phyloP scores from a whole-genome alignment of 192 early-diverging fungal species.

The Paraglomus brasilianum region DNA sequence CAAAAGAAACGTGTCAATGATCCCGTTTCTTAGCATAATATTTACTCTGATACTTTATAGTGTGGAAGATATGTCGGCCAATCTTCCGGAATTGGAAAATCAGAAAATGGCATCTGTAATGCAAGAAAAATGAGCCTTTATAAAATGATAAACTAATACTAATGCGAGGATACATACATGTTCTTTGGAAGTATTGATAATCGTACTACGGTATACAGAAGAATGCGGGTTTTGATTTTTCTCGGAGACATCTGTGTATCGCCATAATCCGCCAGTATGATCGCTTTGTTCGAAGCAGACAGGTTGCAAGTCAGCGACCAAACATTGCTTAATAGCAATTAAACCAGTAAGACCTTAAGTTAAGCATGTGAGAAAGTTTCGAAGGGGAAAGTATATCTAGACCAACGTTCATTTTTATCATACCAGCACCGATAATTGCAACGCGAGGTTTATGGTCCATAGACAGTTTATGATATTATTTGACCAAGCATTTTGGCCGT shows the following conservation, averaged over 20 bases:
- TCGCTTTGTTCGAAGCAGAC: constrained; percentile 57
- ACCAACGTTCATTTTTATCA: neutral
- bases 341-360: constrained; percentile 49
- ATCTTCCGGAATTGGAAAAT: constrained; percentile 57
- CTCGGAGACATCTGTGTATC: constrained; percentile 47
- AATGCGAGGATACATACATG: constrained; percentile 26
- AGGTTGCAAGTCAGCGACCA: constrained; percentile 47
- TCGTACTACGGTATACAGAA: constrained; percentile 53
- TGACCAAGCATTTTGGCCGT: too few species aligned
- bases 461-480: too few species aligned
- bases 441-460: neutral
- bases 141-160: constrained; percentile 34
- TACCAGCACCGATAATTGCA: constrained; percentile 30
- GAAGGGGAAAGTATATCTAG: neutral
- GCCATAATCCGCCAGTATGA: constrained; percentile 54
- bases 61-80: constrained; percentile 61
- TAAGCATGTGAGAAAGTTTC: neutral
- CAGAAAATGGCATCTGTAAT: constrained; percentile 43
- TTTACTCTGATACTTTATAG: constrained; percentile 46
- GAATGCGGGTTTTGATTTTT: constrained; percentile 47
- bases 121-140: constrained; percentile 35
- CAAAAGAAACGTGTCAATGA: constrained; percentile 36
- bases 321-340: constrained; percentile 52
- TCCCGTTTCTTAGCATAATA: constrained; percentile 26
- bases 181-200: constrained; percentile 58